These are phyloP conservation scores for Geum urbanum DNA, from an alignment of 306 rosid genomes.

Conservation along the genomic window DNA sequence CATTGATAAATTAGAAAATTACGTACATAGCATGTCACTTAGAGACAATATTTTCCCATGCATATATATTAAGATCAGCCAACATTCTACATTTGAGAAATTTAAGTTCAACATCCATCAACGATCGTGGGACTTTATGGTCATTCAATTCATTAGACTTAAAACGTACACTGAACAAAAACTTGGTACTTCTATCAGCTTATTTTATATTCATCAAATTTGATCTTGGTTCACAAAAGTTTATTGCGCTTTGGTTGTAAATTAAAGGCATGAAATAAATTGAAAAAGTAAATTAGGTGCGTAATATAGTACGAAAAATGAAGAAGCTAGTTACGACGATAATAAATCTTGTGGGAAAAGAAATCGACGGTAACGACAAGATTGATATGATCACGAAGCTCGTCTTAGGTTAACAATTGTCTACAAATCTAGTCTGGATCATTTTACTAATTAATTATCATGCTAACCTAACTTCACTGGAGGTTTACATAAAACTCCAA, in stretches of 20 bases:
- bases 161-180: too few species aligned
- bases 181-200: background rate
- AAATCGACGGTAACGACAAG: background rate
- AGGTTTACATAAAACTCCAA: conserved; percentile 6
- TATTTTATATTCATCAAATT: background rate
- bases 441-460: background rate
- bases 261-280: background rate
- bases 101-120: too few species aligned
- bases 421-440: background rate
- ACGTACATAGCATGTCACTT: too few species aligned
- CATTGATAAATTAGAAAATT: too few species aligned
- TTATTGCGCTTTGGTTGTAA: background rate
- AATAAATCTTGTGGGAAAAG: background rate
- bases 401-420: background rate
- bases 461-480: background rate
- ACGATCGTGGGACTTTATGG: too few species aligned
- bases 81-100: too few species aligned
- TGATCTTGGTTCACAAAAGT: too few species aligned
- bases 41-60: too few species aligned
- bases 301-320: background rate
- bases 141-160: too few species aligned
- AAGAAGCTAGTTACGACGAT: background rate
- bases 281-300: background rate
- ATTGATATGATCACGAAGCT: background rate
- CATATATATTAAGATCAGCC: too few species aligned